Evolutionary conservation across 768 basidiomycete species (phyloP).

Genomic region (Boletus reticulatus): DNA sequence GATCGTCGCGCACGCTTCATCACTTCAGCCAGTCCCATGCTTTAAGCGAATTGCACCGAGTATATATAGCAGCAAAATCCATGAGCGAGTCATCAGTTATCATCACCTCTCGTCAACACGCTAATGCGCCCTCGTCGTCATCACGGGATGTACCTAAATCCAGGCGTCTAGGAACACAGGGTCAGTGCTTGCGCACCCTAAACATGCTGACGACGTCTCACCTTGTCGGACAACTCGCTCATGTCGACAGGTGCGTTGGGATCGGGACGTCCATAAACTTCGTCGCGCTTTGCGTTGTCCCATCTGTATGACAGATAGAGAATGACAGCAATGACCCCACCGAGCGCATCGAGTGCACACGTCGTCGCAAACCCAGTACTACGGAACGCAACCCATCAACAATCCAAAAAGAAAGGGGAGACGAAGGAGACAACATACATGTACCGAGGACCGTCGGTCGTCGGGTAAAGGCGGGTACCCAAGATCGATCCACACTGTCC

Average conservation of each 20-base stretch:
- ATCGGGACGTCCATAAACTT: slow-evolving; percentile 47
- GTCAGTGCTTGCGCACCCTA: neutral
- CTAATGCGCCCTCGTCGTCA: neutral
- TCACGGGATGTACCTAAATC: slow-evolving; percentile 23
- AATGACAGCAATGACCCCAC: slow-evolving; percentile 34
- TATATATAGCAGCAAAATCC: too few relatives aligned
- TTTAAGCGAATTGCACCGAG: too few relatives aligned
- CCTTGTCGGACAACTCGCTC: slow-evolving; percentile 64
- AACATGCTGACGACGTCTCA: slow-evolving; percentile 19
- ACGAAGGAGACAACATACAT: slow-evolving; percentile 41
- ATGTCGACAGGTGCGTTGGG: slow-evolving; percentile 55
- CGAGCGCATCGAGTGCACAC: slow-evolving; percentile 30
- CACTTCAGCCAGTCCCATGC: too few relatives aligned
- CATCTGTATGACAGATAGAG: slow-evolving; percentile 59
- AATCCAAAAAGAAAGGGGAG: neutral
- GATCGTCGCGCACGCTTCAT: too few relatives aligned
- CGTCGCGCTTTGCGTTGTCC: slow-evolving; percentile 58
- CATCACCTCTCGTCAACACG: neutral
- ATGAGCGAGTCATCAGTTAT: too few relatives aligned
- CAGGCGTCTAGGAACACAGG: slow-evolving; percentile 7
- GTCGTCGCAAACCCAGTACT: slow-evolving; percentile 57
- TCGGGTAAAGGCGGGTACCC: slow-evolving; percentile 74
- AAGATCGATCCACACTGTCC: slow-evolving; percentile 75
- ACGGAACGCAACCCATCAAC: neutral
- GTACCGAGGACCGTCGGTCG: slow-evolving; percentile 60